phyloP scores from a whole-genome alignment of 2,329 filamentous ascomycete species.

The Dactylonectria macrodidyma region DNA sequence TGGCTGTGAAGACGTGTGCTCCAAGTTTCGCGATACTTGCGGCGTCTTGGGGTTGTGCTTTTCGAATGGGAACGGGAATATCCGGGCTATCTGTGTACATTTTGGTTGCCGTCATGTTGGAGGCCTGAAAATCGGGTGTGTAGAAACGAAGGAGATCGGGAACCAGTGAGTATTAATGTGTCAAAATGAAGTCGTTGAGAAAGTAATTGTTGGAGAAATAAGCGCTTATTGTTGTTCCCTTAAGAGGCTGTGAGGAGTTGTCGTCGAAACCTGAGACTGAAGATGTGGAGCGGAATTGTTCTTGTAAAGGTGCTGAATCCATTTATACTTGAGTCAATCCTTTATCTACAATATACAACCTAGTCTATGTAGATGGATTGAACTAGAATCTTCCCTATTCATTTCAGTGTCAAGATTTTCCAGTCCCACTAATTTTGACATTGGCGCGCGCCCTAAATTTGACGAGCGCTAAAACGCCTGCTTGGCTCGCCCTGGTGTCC shows the following conservation, averaged over 20 bases:
- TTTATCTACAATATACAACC: neutral
- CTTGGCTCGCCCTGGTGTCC: too few relatives aligned
- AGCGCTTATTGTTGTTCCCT: too few relatives aligned
- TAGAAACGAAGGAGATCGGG: too few relatives aligned
- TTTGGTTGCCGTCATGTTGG: neutral
- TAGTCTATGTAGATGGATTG: neutral
- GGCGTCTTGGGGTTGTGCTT: conserved; percentile 24
- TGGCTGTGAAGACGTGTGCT: conserved; percentile 53
- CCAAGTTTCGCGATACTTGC: conserved; percentile 52
- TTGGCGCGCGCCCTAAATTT: conserved; percentile 2
- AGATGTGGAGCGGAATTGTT: too few relatives aligned
- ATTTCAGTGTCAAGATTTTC: neutral
- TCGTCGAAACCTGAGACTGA: too few relatives aligned
- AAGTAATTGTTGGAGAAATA: too few relatives aligned
- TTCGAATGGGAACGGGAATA: conserved; percentile 13
- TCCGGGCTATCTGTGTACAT: neutral
- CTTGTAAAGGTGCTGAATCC: too few relatives aligned
- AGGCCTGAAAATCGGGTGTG: too few relatives aligned
- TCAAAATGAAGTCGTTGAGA: neutral
- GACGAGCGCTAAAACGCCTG: neutral
- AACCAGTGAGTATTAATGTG: too few relatives aligned
- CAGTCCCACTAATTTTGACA: neutral
- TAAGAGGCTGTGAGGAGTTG: too few relatives aligned
- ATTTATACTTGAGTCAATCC: neutral
- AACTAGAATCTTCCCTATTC: neutral